Base-by-base conservation (phyloP, 148 eudicot genomes). In the Polygonum aviculare region DNA sequence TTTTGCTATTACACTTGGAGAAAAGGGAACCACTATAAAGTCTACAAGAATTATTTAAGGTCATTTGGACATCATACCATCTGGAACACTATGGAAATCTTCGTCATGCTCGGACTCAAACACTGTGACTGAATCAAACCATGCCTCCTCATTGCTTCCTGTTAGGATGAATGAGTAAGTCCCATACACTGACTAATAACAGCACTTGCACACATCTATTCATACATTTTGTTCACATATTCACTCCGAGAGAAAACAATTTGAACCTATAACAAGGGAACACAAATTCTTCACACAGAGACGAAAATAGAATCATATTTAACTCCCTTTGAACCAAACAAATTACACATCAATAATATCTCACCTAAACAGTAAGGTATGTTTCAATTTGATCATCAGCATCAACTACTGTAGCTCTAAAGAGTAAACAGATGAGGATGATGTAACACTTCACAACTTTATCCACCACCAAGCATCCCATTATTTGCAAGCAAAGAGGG, bases 91-190 rank as follows among this genome's bases (percentile, higher is more conserved):
- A 41, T 90, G 91, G 78, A 85, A 94, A 76, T 94, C 98, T 52
- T 94, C 97, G 54, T 94, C 98, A 65, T 88, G 83, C 70, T 94
- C 98, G 35, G 98, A 92, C 38, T 94, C 98, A 45, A 72, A 72
- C 52, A 89, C 75, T 72, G 86, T 84, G 69, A 87, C 81, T 21
- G 98, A 89, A 83, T 94, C 98, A 76, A 77, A 94, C 96, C 96
- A 94, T 12, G 97, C 84, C 80, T 94, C 98, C 78, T 94, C 98
- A 26, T 21, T 75, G 76, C 90, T 84, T 70, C 96, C 97, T 90
- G 88, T 63, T 35, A 80, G 48, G 44, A 67, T 7, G 38, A 38
- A 15, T 22, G 36, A 41, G 54, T 48, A 73, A 73, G 57, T 73
- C n/a, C 3, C 57, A 73, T 49, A 44, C 47, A 44, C 10, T 44